These are phyloP conservation scores for Scutellaria galericulata DNA, from an alignment of 257 asterid genomes.

Conservation along the genomic window DNA sequence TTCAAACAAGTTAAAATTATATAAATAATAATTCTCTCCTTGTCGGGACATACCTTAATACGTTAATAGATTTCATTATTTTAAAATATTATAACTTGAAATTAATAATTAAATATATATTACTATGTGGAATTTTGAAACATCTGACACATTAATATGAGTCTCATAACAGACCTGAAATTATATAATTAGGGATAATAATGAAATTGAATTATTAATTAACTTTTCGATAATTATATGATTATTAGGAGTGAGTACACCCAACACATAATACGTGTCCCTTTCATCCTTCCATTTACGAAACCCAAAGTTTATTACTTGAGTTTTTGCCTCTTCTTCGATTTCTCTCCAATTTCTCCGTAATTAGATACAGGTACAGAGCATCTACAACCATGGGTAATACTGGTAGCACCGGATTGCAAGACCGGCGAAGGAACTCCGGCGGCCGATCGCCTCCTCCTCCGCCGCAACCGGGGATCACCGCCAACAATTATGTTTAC, in stretches of 20 bases:
- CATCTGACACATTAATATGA: too few species aligned
- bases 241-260: background rate
- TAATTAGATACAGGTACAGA: background rate
- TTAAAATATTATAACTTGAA: too few species aligned
- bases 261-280: background rate
- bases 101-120: too few species aligned
- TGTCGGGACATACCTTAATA: too few species aligned
- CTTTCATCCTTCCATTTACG: background rate
- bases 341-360: background rate
- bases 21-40: too few species aligned
- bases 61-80: too few species aligned
- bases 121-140: too few species aligned
- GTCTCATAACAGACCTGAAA: too few species aligned
- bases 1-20: too few species aligned
- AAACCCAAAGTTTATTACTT: slow-evolving; percentile 3
- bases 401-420: slow-evolving; percentile 50
- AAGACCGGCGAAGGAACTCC: slow-evolving; percentile 49
- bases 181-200: too few species aligned
- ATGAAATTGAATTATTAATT: too few species aligned
- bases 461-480: slow-evolving; percentile 53
- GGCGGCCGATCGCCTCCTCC: slow-evolving; percentile 55
- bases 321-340: background rate
- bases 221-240: too few species aligned
- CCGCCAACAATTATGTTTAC: slow-evolving; percentile 51
- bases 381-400: slow-evolving; percentile 55